These are phyloP conservation scores for Aspergillus versicolor DNA, from an alignment of 2,329 filamentous ascomycete species.

Conservation along the genomic window DNA sequence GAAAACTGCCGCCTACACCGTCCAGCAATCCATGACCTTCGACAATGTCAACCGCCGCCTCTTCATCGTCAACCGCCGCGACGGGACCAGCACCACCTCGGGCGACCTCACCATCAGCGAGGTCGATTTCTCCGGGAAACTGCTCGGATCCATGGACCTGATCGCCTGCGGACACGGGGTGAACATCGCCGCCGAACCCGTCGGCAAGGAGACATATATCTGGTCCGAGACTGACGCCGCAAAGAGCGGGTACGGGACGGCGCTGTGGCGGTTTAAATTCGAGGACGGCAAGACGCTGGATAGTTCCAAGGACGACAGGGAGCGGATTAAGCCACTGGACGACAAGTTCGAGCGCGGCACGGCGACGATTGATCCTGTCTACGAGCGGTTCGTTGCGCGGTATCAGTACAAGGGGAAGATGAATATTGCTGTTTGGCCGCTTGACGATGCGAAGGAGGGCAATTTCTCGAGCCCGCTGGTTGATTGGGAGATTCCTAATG, in stretches of 20 bases:
- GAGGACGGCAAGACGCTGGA: constrained; percentile 14
- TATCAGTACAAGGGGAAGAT: too few species aligned
- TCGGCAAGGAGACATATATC: too few species aligned
- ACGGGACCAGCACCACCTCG: constrained; percentile 12
- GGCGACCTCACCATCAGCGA: constrained; percentile 24
- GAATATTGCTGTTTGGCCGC: too few species aligned
- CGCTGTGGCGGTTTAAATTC: constrained; percentile 15
- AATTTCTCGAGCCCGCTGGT: constrained; percentile 20
- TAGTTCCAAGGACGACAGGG: background rate
- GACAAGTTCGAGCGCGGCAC: constrained; percentile 15
- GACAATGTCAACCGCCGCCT: constrained; percentile 24
- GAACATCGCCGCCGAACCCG: too few species aligned
- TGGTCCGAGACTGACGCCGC: too few species aligned
- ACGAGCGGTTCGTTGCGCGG: background rate
- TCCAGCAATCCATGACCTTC: constrained; percentile 25
- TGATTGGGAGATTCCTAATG: constrained; percentile 13
- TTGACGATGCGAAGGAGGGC: constrained; percentile 5
- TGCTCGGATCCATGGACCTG: constrained; percentile 23
- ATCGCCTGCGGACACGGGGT: too few species aligned
- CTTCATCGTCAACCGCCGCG: constrained; percentile 20
- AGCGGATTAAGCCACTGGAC: constrained; percentile 13
- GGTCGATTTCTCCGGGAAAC: constrained; percentile 21
- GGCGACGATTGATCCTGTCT: constrained; percentile 18
- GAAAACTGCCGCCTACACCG: constrained; percentile 15
- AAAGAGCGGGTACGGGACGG: too few species aligned